Evolutionary conservation across 331 rosid genomes (phyloP).

Genomic region (Saraca asoca): DNA sequence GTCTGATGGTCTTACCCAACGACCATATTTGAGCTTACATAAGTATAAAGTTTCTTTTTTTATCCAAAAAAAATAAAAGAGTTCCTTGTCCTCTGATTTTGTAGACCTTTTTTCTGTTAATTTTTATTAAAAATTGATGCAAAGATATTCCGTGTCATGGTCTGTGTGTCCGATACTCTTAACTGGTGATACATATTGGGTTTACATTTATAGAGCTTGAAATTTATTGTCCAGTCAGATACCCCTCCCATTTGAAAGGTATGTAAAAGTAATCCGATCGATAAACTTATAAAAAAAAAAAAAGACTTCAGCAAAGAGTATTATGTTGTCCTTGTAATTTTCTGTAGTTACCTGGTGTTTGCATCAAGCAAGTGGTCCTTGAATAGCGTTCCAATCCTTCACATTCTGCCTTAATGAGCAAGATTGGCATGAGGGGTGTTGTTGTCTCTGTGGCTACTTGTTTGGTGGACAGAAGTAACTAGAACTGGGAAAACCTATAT

Average conservation of each 20-base stretch:
- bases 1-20: background rate
- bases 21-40: background rate
- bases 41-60: no score
- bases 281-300: background rate
- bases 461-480: background rate
- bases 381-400: background rate
- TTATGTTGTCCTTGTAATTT: conserved; percentile 1
- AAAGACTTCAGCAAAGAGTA: background rate
- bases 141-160: conserved; percentile 7
- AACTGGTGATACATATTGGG: background rate
- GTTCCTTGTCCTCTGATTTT: conserved; percentile 10
- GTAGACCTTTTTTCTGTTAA: conserved; percentile 5
- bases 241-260: no score
- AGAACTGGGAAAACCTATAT: background rate
- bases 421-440: background rate
- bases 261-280: background rate
- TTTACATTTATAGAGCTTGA: conserved; percentile 1
- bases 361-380: background rate
- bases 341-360: conserved; percentile 14
- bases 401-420: background rate
- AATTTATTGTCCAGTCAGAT: background rate
- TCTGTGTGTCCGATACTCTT: background rate
- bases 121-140: background rate
- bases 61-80: no score
- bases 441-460: background rate